A percentile compares a stretch with the other conserved stretches of the same genome.
These are phyloP conservation scores for Aspergillus alliaceus DNA, from an alignment of 2,329 filamentous ascomycete genomes.

Conservation along the genomic window DNA sequence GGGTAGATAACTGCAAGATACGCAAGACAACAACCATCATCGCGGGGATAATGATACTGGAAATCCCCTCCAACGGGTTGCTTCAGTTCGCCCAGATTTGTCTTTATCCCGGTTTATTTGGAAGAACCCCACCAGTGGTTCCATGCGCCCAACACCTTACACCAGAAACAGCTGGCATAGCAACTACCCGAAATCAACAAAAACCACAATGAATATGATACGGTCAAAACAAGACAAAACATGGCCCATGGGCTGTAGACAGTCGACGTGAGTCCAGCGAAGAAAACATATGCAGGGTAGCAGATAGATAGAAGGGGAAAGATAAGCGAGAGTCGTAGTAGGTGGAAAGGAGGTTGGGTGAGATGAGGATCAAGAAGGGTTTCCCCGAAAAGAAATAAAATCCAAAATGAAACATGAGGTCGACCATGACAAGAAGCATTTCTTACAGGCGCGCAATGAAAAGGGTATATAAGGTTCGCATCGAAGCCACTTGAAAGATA, in stretches of 20 bases:
- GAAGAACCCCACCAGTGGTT: slow-evolving; percentile 17
- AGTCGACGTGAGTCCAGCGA: slow-evolving; percentile 17
- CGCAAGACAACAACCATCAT: slow-evolving; percentile 5
- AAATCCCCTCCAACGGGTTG: slow-evolving; percentile 4
- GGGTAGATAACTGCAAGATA: slow-evolving; percentile 11
- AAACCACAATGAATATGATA: slow-evolving; percentile 12
- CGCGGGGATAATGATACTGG: slow-evolving; percentile 10
- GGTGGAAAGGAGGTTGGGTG: slow-evolving; percentile 4
- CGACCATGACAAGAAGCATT: slow-evolving; percentile 17
- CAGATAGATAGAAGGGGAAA: slow-evolving; percentile 2
- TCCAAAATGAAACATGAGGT: slow-evolving; percentile 11
- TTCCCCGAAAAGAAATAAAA: slow-evolving; percentile 10
- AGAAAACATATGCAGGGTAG: slow-evolving; percentile 20
- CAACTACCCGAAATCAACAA: slow-evolving; percentile 23
- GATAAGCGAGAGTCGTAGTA: slow-evolving; percentile 3
- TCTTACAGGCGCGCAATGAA: slow-evolving; percentile 24
- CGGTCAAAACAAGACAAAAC: slow-evolving; percentile 8
- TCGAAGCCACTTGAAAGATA: slow-evolving; percentile 28
- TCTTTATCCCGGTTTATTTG: slow-evolving; percentile 19
- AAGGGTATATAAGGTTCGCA: slow-evolving; percentile 28
- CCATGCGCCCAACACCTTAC: slow-evolving; percentile 28
- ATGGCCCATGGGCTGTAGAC: slow-evolving; percentile 5
- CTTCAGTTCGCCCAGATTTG: slow-evolving; percentile 12
- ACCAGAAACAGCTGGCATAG: slow-evolving; percentile 21
- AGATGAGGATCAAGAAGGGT: slow-evolving; percentile 6